Conservation (phyloP, 352 stramenopile species). For the Aphanomyces cochlioides region DNA sequence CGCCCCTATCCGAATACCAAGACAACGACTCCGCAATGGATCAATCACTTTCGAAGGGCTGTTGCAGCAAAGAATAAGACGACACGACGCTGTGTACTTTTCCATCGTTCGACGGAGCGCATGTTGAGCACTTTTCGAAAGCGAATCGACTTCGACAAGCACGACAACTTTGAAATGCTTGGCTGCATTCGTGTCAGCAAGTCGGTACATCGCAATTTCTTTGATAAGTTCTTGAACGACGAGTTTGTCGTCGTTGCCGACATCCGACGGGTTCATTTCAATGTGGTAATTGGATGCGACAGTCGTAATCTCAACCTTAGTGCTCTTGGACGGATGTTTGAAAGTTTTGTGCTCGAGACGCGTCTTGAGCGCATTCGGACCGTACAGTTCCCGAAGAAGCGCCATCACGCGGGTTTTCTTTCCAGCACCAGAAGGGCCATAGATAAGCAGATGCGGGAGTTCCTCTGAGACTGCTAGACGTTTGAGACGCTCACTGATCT, state of each 20-base stretch:
- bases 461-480: constrained; percentile 79
- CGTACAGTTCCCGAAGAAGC: constrained; percentile 94
- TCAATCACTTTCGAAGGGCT: constrained; percentile 97
- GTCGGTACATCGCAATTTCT: constrained; percentile 95
- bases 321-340: constrained; percentile 80
- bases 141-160: constrained; percentile 96
- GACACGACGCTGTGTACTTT: constrained; percentile 91
- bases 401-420: constrained; percentile 99
- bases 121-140: constrained; percentile 97
- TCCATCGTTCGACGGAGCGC: constrained; percentile 97
- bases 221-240: constrained; percentile 99
- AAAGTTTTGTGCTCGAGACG: constrained; percentile 90
- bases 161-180: constrained; percentile 92
- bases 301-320: constrained; percentile 97
- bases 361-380: constrained; percentile 89
- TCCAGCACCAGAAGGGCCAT: constrained; percentile 95
- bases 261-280: constrained; percentile 98
- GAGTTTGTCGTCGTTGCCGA: constrained; percentile 94
- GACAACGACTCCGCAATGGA: constrained; percentile 94
- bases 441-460: constrained; percentile 97
- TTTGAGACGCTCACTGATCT: constrained; percentile 88
- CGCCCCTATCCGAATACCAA: constrained; percentile 91
- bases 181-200: constrained; percentile 70
- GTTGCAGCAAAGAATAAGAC: constrained; percentile 97
- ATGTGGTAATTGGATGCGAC: constrained; percentile 98